Evolutionary conservation across 2,329 filamentous ascomycete species (phyloP).

Genomic region (Nigrograna mackinnonii): DNA sequence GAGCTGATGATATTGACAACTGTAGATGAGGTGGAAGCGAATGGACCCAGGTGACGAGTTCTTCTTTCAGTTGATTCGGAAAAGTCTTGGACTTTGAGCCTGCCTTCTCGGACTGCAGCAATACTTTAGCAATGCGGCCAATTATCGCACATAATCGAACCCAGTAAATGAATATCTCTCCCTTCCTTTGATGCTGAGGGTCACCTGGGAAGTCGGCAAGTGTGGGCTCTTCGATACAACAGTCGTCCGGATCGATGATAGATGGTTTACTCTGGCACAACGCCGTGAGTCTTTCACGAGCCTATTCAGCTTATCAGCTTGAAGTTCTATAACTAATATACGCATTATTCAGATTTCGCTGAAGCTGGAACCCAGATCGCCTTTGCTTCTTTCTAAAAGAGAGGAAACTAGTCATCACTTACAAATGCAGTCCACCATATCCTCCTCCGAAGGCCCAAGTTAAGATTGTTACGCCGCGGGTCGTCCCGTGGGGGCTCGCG

Average conservation of each 20-base stretch:
- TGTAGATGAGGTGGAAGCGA: slow-evolving; percentile 15
- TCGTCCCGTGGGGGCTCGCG: slow-evolving; percentile 17
- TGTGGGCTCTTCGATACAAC: slow-evolving; percentile 20
- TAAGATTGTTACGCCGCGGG: slow-evolving; percentile 8
- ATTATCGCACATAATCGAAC: slow-evolving; percentile 25
- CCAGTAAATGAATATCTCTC: slow-evolving; percentile 25
- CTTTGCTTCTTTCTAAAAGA: background rate
- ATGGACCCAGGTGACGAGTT: slow-evolving; percentile 21
- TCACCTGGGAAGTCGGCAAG: slow-evolving; percentile 20
- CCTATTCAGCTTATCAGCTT: slow-evolving; percentile 8
- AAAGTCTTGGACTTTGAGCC: slow-evolving; percentile 2
- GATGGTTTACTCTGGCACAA: slow-evolving; percentile 24
- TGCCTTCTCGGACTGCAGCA: slow-evolving; percentile 15
- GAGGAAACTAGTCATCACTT: slow-evolving; percentile 5
- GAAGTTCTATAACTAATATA: no score
- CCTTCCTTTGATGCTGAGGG: slow-evolving; percentile 21
- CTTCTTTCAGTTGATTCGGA: slow-evolving; percentile 17
- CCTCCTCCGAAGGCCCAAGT: slow-evolving; percentile 19
- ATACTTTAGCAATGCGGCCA: slow-evolving; percentile 21
- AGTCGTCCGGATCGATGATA: slow-evolving; percentile 25
- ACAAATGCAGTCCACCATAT: slow-evolving; percentile 28
- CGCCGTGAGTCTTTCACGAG: slow-evolving; percentile 22
- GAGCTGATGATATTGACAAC: slow-evolving; percentile 15
- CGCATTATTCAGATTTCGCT: no score
- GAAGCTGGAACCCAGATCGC: no score